These are phyloP conservation scores for Calycina marina DNA, from an alignment of 2,329 filamentous ascomycete genomes.

Conservation along the genomic window DNA sequence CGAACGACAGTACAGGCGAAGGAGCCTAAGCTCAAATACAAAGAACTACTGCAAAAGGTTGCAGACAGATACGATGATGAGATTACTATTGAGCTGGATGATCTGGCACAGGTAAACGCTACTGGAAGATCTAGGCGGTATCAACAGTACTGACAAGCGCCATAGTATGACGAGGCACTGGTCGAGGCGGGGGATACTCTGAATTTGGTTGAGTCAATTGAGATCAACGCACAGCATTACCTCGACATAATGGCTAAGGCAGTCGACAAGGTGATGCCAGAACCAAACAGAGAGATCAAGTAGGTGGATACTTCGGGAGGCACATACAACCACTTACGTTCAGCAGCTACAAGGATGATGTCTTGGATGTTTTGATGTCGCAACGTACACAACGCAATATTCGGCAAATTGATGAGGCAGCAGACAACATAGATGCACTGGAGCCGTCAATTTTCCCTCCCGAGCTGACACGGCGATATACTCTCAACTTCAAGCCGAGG, in stretches of 20 bases:
- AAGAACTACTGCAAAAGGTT: constrained; percentile 72
- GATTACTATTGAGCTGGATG: constrained; percentile 78
- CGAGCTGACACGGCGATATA: constrained; percentile 85
- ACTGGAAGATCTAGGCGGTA: constrained; percentile 31
- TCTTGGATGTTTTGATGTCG: constrained; percentile 91
- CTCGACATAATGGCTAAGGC: constrained; percentile 82
- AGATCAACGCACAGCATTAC: constrained; percentile 87
- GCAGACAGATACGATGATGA: constrained; percentile 67
- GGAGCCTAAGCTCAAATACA: constrained; percentile 70
- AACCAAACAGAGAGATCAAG: constrained; percentile 62
- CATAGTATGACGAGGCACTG: constrained; percentile 55
- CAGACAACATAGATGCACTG: constrained; percentile 47
- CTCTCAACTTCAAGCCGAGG: constrained; percentile 86
- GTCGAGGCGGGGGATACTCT: constrained; percentile 40
- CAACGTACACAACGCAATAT: constrained; percentile 79
- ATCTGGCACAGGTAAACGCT: constrained; percentile 50
- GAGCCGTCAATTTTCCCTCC: constrained; percentile 74
- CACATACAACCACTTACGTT: constrained; percentile 17
- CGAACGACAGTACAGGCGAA: constrained; percentile 28
- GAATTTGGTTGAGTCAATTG: constrained; percentile 69
- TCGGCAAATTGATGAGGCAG: constrained; percentile 51
- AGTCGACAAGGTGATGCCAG: constrained; percentile 74
- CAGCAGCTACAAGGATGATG: constrained; percentile 86
- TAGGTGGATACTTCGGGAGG: constrained; percentile 28
- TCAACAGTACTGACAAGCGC: constrained; percentile 4